Evolutionary conservation across 805 yeast species (phyloP), one percentile per base, ranked within the genome.

Genomic region (Barnettozyma populi): DNA sequence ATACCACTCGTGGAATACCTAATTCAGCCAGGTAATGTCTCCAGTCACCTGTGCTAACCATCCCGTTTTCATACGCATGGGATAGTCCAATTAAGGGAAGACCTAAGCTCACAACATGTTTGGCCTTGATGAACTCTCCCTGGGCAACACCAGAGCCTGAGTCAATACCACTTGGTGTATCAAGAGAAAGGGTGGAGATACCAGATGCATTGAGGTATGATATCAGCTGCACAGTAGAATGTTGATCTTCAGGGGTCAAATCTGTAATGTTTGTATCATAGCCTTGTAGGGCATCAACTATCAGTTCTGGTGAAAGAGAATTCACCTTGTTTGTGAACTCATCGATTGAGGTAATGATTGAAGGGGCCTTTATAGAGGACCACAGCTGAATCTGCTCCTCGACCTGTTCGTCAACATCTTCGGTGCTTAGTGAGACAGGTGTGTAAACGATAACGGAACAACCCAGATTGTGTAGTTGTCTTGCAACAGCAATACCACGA

Each of bases 201-300:
- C 66, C 70, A 7, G 72, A 69, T 29, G 62, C 63, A 55, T 86
- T 86, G 48, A 84, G 76, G 95, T 96, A 90, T 5, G 67, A 63
- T 23, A 87, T 76, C 18, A 87, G 63, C 31, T 70, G 66, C 25
- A 62, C 60, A 9, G 77, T 71, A 20, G 57, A 56, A 21, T 65
- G 57, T 19, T 72, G 53, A 44, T 78, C 82, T 2, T 47, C 53
- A 3, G 57, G 65, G 59, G 61, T 46, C 57, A 83, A 63, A 61
- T 86, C 94, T 29, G 75, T 74, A 44, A 86, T 65, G 46, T 78
- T 84, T 21, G 80, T 76, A 56, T 87, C 94, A 54, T 79, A 84
- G 0, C 96, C 97, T 61, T 86, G 96, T 55, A 90, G 70, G 1
- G 90, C 94, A 63, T 90, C 97, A 18, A 90, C 60, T 9, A 89